phyloP scores from a whole-genome alignment of 2,329 filamentous ascomycete genomes.

The Thelonectria olida region DNA sequence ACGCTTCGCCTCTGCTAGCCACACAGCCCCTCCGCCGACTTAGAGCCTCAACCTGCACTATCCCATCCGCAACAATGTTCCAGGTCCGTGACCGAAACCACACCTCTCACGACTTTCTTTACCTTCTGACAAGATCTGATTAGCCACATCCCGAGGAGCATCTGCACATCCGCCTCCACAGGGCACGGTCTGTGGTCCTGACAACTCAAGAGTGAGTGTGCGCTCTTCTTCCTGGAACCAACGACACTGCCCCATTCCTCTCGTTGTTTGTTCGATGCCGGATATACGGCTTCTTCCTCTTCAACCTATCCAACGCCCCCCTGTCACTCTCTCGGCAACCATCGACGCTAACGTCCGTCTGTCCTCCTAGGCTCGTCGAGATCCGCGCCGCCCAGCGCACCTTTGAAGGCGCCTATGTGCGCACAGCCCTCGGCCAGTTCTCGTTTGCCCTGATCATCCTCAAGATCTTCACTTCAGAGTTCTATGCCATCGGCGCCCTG shows the following conservation, averaged over 20 bases:
- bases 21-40: conserved; percentile 1
- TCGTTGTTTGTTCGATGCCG: not conserved
- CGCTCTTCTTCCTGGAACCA: not conserved
- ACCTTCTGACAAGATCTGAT: conserved; percentile 21
- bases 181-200: conserved; percentile 83
- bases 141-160: conserved; percentile 75
- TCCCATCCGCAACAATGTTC: conserved; percentile 33
- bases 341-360: not conserved
- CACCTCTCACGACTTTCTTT: not conserved
- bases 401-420: conserved; percentile 96
- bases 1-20: not conserved
- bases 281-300: not conserved
- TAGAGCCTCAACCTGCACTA: too few relatives aligned
- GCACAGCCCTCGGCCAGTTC: conserved; percentile 93
- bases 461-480: conserved; percentile 96
- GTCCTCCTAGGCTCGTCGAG: conserved; percentile 75
- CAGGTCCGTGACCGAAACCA: conserved; percentile 32
- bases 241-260: not conserved
- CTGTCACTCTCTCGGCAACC: not conserved
- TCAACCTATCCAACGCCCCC: not conserved
- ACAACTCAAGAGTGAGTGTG: conserved; percentile 75
- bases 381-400: conserved; percentile 94
- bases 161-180: conserved; percentile 83
- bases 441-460: conserved; percentile 89
- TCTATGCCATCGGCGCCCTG: conserved; percentile 95